Conservation (phyloP, 495 filamentous ascomycete genomes). For the Penicillium silybi region DNA sequence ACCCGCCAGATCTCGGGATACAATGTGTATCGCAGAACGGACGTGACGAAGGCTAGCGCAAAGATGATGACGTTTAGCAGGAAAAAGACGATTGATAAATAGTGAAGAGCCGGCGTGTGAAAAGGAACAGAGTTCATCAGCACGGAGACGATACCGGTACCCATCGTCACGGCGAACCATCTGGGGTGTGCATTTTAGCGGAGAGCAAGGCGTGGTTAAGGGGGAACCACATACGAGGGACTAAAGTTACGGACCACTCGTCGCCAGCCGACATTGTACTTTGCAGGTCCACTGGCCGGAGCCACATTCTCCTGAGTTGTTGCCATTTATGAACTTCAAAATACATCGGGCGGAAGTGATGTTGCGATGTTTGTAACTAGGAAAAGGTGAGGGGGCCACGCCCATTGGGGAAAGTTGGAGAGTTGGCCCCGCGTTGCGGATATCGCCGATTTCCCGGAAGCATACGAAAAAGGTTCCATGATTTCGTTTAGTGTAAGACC, state of each 20-base stretch:
- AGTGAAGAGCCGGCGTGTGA: constrained; percentile 31
- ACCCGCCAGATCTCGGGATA: constrained; percentile 45
- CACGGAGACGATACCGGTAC: constrained; percentile 47
- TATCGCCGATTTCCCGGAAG: not conserved
- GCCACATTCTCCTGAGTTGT: not conserved
- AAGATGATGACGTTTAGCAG: constrained; percentile 43
- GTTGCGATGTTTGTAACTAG: not conserved
- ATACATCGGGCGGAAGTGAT: not conserved
- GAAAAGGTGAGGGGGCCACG: not conserved
- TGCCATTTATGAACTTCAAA: not conserved
- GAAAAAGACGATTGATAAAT: constrained; percentile 43
- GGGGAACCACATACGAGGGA: constrained; percentile 34
- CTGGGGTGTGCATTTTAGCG: constrained; percentile 10
- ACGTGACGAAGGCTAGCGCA: constrained; percentile 29
- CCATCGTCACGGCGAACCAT: constrained; percentile 49
- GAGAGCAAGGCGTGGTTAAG: not conserved
- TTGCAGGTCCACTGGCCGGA: not conserved
- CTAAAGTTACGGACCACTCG: constrained; percentile 46
- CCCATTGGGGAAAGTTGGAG: not conserved
- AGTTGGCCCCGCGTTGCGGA: not conserved
- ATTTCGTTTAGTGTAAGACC: not conserved
- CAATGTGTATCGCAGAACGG: constrained; percentile 41
- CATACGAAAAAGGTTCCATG: not conserved
- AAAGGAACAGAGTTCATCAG: constrained; percentile 41
- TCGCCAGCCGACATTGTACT: constrained; percentile 38